These are phyloP conservation scores for Tricholoma bakamatsutake DNA, from an alignment of 768 basidiomycete species.

Conservation along the genomic window DNA sequence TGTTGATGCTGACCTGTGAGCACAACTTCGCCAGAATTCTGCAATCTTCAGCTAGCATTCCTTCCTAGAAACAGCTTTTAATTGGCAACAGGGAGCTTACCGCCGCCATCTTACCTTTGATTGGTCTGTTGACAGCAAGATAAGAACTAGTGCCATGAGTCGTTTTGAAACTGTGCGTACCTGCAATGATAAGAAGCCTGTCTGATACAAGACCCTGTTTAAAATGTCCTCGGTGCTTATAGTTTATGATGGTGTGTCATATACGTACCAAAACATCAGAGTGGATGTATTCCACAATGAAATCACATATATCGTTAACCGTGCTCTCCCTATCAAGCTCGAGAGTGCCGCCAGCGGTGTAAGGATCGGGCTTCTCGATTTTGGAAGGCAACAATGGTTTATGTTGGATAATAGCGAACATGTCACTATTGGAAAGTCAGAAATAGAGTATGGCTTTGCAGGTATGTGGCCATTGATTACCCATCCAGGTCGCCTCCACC, in stretches of 20 bases:
- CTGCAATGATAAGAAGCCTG: slow-evolving; percentile 65
- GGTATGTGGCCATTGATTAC: slow-evolving; percentile 28
- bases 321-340: slow-evolving; percentile 44
- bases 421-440: slow-evolving; percentile 39
- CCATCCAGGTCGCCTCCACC: slow-evolving; percentile 81
- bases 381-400: slow-evolving; percentile 48
- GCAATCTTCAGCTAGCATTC: slow-evolving; percentile 56
- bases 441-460: background rate
- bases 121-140: slow-evolving; percentile 45
- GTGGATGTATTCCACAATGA: slow-evolving; percentile 79
- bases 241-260: background rate
- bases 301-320: slow-evolving; percentile 71
- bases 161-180: slow-evolving; percentile 29
- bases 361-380: slow-evolving; percentile 46
- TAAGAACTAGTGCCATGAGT: background rate
- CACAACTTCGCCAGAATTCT: slow-evolving; percentile 55
- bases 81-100: background rate
- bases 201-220: slow-evolving; percentile 62
- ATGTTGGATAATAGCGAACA: slow-evolving; percentile 56
- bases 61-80: slow-evolving; percentile 35
- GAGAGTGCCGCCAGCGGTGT: slow-evolving; percentile 32
- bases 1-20: slow-evolving; percentile 31
- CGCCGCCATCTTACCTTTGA: slow-evolving; percentile 41
- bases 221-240: background rate
- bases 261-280: slow-evolving; percentile 67